phyloP scores from a whole-genome alignment of 768 basidiomycete genomes.

The Gymnopilus dilepis region DNA sequence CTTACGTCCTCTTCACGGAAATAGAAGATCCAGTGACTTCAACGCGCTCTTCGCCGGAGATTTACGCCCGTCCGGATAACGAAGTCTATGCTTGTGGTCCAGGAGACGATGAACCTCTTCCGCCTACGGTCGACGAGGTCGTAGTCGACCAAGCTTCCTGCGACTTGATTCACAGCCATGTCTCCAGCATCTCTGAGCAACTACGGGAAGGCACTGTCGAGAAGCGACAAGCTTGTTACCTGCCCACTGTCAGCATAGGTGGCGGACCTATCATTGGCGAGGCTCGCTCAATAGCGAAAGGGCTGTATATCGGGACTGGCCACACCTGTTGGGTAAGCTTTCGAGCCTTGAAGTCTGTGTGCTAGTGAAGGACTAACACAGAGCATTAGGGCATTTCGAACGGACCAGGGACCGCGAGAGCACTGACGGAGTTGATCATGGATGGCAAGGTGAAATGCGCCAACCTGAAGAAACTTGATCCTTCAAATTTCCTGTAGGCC shows the following conservation, averaged over 20 bases:
- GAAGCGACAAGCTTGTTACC: constrained; percentile 71
- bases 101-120: constrained; percentile 74
- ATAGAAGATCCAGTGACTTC: constrained; percentile 43
- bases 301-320: constrained; percentile 75
- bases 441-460: constrained; percentile 67
- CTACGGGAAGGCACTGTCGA: constrained; percentile 59
- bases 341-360: neutral
- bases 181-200: constrained; percentile 63
- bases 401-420: constrained; percentile 83
- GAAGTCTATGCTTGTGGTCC: constrained; percentile 83
- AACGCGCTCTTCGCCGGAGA: constrained; percentile 58
- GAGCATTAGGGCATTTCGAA: constrained; percentile 72
- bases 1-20: constrained; percentile 86
- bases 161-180: constrained; percentile 57
- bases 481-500: constrained; percentile 15
- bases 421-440: constrained; percentile 72
- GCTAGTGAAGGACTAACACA: neutral
- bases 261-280: constrained; percentile 79
- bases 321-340: constrained; percentile 78
- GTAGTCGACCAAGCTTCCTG: constrained; percentile 60
- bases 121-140: constrained; percentile 75
- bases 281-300: constrained; percentile 57
- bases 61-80: constrained; percentile 72
- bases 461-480: constrained; percentile 50
- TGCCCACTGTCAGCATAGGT: constrained; percentile 63